Evolutionary conservation across 371 early-diverging fungal species (phyloP), one percentile per base, ranked within the genome.

Genomic region (Dinochytrium kinnereticum): DNA sequence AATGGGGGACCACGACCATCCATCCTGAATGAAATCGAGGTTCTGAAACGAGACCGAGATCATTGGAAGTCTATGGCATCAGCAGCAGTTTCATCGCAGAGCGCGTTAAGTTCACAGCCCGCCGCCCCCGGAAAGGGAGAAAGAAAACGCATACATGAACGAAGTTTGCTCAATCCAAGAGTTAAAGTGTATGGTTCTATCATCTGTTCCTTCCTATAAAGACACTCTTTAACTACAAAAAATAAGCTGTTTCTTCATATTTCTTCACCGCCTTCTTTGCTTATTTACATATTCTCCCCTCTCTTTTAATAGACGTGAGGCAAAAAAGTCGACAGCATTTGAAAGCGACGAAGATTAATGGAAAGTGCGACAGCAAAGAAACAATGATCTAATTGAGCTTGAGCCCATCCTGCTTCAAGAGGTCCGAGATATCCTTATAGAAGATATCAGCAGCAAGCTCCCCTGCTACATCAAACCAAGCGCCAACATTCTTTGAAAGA

Each of bases 401-500:
- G 37, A 72, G 26, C 13, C 64, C 72, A 24, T 39, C 51, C 7
- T 53, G 28, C 51, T n/a, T n/a, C 13, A 81, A 39, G 36, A 69
- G 39, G 19, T 33, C 51, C 30, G 59, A 17, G 15, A 81, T 50
- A 59, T 77, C 78, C 3, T 37, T 34, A 0, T 31, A 26, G 26
- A 81, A 68, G 1, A 51, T 55, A 0, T 74, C 71, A 1, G 78
- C 74, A 31, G 72, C 76, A 39, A 82, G 71, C 28, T 68, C 61
- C n/a, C 82, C 82, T 3, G 75, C 76, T 28, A 73, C 80, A 53
- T 79, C 78, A 68, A 77, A 77, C 53, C 64, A 79, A 17, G 38
- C 68, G 19, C 81, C 81, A 65, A 78, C 70, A 34, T 59, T 68
- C 51, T 73, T 72, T 51, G 51, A 61, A 0, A 76, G 51, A 31